Evolutionary conservation across 176 grass and related monocot species (phyloP).

Genomic region (Triticum monococcum): DNA sequence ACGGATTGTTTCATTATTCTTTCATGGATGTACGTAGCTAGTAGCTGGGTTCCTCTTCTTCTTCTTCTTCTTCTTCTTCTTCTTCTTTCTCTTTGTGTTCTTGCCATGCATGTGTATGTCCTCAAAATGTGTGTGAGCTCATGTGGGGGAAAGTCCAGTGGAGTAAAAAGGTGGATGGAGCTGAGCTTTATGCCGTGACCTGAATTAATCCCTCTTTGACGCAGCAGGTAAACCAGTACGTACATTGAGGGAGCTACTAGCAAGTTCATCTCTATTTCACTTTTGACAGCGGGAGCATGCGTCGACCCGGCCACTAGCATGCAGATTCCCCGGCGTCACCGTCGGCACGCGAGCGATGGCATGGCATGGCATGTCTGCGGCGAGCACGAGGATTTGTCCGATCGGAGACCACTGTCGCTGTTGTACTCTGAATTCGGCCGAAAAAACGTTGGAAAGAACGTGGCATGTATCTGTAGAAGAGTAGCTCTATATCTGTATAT

Average conservation of each 20-base stretch:
- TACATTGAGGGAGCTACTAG: neutral
- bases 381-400: constrained; percentile 17
- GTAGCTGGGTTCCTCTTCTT: neutral
- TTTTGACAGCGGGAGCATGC: neutral
- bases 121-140: constrained; percentile 38
- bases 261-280: neutral
- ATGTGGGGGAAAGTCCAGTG: neutral
- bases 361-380: neutral
- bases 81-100: neutral
- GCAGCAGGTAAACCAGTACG: neutral
- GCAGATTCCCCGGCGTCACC: constrained; percentile 5
- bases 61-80: neutral
- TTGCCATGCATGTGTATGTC: neutral
- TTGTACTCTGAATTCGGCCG: neutral
- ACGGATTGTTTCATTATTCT: constrained; percentile 4
- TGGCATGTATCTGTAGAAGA: neutral
- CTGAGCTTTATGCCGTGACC: constrained; percentile 23
- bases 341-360: neutral
- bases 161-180: constrained; percentile 14
- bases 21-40: neutral
- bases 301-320: neutral
- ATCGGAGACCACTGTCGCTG: neutral
- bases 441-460: neutral
- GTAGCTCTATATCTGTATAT: too few relatives aligned
- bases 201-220: neutral